Percentiles rank a stretch among this genome's conserved stretches.
phyloP scores from a whole-genome alignment of 129 eudicot genomes.

The Heracleum sosnowskyi region DNA sequence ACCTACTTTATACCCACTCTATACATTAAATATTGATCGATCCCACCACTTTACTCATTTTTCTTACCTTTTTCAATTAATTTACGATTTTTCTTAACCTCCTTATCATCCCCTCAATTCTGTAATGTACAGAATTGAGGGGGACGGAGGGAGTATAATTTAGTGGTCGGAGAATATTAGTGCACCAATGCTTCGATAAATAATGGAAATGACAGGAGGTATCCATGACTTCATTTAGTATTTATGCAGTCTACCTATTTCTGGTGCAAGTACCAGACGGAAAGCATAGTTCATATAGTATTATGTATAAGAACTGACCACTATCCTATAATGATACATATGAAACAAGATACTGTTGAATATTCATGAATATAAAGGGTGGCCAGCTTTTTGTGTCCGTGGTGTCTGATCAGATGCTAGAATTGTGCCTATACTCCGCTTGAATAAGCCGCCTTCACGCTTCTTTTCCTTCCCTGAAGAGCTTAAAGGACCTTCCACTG shows the following conservation, averaged over 20 bases:
- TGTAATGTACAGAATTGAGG: too few relatives aligned
- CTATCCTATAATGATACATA: not conserved
- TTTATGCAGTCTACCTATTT: not conserved
- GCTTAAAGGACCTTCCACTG: conserved; percentile 78
- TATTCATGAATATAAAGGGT: conserved; percentile 21
- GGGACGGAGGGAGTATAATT: too few relatives aligned
- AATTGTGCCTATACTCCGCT: conserved; percentile 8
- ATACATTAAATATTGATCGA: too few relatives aligned
- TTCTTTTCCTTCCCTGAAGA: conserved; percentile 62
- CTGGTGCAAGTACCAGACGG: not conserved
- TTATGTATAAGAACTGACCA: not conserved
- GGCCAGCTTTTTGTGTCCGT: conserved; percentile 19
- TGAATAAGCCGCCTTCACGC: conserved; percentile 14
- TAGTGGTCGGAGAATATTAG: not conserved
- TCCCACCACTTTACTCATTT: too few relatives aligned
- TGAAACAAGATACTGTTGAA: conserved; percentile 7
- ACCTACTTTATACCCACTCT: too few relatives aligned
- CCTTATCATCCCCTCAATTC: too few relatives aligned
- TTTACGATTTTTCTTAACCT: too few relatives aligned
- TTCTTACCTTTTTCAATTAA: too few relatives aligned
- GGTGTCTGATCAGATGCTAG: conserved; percentile 16
- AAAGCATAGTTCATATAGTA: not conserved
- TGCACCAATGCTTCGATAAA: not conserved
- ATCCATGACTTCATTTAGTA: not conserved
- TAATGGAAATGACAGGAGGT: not conserved